Evolutionary conservation across 2,329 filamentous ascomycete genomes (phyloP), one percentile per base, ranked within the genome.

Genomic region (Claviceps humidiphila): DNA sequence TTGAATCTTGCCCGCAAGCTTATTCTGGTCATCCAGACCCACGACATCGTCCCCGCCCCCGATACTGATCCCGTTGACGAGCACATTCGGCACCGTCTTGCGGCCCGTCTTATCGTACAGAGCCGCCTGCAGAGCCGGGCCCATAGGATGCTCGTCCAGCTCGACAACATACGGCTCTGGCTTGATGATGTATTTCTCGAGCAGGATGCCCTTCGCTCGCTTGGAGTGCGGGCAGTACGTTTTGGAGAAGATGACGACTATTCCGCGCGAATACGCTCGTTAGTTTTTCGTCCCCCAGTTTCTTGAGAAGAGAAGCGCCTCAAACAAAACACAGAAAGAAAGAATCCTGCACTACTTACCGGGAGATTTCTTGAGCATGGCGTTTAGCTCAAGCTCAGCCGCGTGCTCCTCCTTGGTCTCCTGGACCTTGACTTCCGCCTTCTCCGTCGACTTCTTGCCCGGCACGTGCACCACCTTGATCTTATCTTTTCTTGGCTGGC

Each of bases 241-340:
- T 69, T 98, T 97, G 57, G 89, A 95, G 72, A 97, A 97, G 61
- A 98, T 88, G 65, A 96, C 87, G 55, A 97, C 89, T 93, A 58
- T n/a, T 50, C 41, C 34, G 30, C 30, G 30, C 30, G 9, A 34
- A 34, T 11, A 34, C 30, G 9, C 9, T 34, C 30, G 30, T 34
- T 34, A 34, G 30, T 34, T 11, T 11, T 34, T 11, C 1, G 2
- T 11, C 9, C 30, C 9, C 30, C 9, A 34, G 30, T 11, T 34
- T 34, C 30, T 34, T 4, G n/a, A 2, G 4, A 14, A 14, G 4
- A 37, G 16, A 5, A 34, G 2, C 1, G 8, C 8, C 30, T 34
- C 30, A 4, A 34, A 11, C 9, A 34, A 34, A 34, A 34, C 9
- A 34, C 30, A 34, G 30, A 46, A 20, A 17, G 44, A 26, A 1